Conservation (phyloP, 371 early-diverging fungal species). For the Gilbertella persicaria region DNA sequence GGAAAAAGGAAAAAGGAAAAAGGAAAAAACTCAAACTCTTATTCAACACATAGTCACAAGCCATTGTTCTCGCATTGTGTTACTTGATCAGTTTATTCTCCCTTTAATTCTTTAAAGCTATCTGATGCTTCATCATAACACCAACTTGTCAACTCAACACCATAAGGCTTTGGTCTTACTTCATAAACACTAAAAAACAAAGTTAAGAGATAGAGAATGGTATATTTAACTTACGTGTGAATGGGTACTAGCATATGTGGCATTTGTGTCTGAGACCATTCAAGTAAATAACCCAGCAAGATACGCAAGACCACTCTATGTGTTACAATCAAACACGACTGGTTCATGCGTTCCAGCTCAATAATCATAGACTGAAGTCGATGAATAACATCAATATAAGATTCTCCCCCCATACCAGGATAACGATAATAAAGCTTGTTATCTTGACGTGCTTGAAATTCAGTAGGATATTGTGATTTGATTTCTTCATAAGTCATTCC, state of each 20-base stretch:
- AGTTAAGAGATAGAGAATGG: neutral
- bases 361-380: constrained; percentile 80
- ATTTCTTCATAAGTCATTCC: constrained; percentile 71
- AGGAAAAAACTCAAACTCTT: neutral
- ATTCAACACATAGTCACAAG: no score
- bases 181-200: constrained; percentile 31
- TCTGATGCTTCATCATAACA: constrained; percentile 45
- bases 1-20: constrained; percentile 13
- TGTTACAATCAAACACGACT: constrained; percentile 74
- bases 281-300: constrained; percentile 74
- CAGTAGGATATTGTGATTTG: constrained; percentile 63
- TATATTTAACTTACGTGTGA: constrained; percentile 42
- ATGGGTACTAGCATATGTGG: constrained; percentile 58
- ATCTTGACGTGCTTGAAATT: constrained; percentile 61
- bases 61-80: constrained; percentile 1
- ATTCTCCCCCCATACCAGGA: constrained; percentile 86
- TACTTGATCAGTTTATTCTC: no score
- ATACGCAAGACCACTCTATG: constrained; percentile 77
- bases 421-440: constrained; percentile 84
- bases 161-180: constrained; percentile 72
- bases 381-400: constrained; percentile 85
- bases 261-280: constrained; percentile 73
- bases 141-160: constrained; percentile 58
- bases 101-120: constrained; percentile 29
- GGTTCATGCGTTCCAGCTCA: constrained; percentile 82